phyloP scores from a whole-genome alignment of 495 filamentous ascomycete species.

The Neurospora pannonica region DNA sequence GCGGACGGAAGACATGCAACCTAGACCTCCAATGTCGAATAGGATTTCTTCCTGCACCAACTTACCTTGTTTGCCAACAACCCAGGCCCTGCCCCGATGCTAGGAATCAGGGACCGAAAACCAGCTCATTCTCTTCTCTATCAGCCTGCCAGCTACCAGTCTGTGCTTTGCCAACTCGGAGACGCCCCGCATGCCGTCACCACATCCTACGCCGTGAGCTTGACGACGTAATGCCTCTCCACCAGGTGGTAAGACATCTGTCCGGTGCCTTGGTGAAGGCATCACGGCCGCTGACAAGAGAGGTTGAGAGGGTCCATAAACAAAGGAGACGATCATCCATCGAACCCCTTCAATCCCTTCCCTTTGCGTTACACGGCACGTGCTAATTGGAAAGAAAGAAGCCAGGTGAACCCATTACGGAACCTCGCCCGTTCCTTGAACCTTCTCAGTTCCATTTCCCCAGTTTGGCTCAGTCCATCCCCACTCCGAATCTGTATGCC shows the following conservation, averaged over 20 bases:
- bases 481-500: slow-evolving; percentile 1
- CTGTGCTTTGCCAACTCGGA: background rate
- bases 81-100: background rate
- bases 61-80: background rate
- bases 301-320: background rate
- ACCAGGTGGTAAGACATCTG: background rate
- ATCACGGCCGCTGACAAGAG: background rate
- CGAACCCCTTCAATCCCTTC: background rate
- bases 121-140: background rate
- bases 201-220: background rate
- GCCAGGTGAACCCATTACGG: background rate
- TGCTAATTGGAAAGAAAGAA: background rate
- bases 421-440: background rate
- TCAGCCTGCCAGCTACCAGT: background rate
- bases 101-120: background rate
- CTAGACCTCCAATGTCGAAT: background rate
- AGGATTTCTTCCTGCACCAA: background rate
- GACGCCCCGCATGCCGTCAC: background rate
- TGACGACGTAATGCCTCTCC: background rate
- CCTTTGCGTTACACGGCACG: background rate
- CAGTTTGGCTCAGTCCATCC: background rate
- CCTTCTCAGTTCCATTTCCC: slow-evolving; percentile 1
- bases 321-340: background rate
- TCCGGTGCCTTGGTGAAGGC: background rate
- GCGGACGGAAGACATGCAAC: background rate